Evolutionary conservation across 2,329 filamentous ascomycete genomes (phyloP).

Genomic region (Fusarium buharicum): DNA sequence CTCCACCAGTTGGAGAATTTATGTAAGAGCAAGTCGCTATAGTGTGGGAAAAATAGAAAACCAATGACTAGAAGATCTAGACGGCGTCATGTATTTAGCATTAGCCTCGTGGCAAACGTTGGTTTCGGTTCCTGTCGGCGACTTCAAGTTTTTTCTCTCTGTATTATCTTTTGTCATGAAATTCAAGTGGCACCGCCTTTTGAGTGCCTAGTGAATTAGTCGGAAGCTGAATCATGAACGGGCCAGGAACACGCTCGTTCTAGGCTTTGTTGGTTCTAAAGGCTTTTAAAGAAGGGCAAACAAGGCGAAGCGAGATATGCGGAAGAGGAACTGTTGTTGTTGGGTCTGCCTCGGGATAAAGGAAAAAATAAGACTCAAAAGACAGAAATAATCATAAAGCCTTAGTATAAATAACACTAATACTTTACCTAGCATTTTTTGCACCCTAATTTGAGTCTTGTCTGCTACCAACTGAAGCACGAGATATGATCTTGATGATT

Average conservation of each 20-base stretch:
- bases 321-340: conserved; percentile 14
- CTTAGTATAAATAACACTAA: too few relatives aligned
- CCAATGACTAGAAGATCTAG: neutral
- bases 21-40: neutral
- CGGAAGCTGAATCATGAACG: conserved; percentile 5
- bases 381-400: too few relatives aligned
- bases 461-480: too few relatives aligned
- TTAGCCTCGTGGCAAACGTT: conserved; percentile 10
- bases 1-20: neutral
- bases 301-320: conserved; percentile 9
- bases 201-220: neutral
- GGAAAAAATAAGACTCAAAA: too few relatives aligned
- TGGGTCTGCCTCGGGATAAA: too few relatives aligned
- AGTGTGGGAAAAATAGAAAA: neutral
- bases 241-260: conserved; percentile 1
- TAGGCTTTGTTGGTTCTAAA: conserved; percentile 2
- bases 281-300: neutral
- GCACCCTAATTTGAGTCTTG: too few relatives aligned
- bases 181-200: neutral
- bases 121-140: conserved; percentile 4
- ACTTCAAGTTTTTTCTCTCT: neutral
- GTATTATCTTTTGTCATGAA: neutral
- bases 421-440: too few relatives aligned
- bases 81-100: neutral
- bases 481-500: conserved; percentile 1